Base-by-base conservation (phyloP, 2,329 filamentous ascomycete species). In the Shiraia sp. region DNA sequence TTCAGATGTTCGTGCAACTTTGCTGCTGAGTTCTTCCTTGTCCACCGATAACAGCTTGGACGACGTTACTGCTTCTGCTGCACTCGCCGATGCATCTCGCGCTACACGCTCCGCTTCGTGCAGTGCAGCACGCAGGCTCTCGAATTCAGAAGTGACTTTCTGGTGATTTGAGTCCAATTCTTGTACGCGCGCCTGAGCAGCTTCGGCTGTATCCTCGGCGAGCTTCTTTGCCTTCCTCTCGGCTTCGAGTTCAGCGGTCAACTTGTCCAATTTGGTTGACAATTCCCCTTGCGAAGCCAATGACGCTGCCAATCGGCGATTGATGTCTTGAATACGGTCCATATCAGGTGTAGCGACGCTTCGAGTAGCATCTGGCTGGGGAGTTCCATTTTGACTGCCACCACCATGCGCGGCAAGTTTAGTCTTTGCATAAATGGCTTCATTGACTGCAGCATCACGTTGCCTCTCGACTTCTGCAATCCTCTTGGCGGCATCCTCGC, bases 401-500 rank as follows among this genome's bases (percentile, higher is more conserved):
- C 78, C 78, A 26, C 80, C 84, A 50, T 90, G 86, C 6, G 90
- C 91, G 22, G 91, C 91, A 36, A 96, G 75, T 65, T 90, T 96
- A 2, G 95, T 90, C 65, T 95, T 96, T 24, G 91, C 89, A 69
- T 97, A 97, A 0, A 93, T 87, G 1, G 93, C 93, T 72, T 99
- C 95, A 57, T 86, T 88, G 39, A 99, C 85, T n/a, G 93, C 93
- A 28, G 87, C 85, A 70, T 99, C 93, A 36, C 95, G 82, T 73
- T 99, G 93, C 65, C 88, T 91, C 66, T 99, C 93, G 1, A 95
- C 87, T 65, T 96, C 91, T 2, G 92, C 91, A 48, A 99, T 91
- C 48, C 92, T 84, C 67, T 87, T 91, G 0, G 91, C 90, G 7
- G 93, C 91, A 41, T 89, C 75, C 6, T 89, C 78, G 10, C 90